A percentile compares a stretch with the other conserved stretches of the same genome.
Evolutionary conservation across 805 yeast genomes (phyloP).

Genomic region (Candida ovalis): DNA sequence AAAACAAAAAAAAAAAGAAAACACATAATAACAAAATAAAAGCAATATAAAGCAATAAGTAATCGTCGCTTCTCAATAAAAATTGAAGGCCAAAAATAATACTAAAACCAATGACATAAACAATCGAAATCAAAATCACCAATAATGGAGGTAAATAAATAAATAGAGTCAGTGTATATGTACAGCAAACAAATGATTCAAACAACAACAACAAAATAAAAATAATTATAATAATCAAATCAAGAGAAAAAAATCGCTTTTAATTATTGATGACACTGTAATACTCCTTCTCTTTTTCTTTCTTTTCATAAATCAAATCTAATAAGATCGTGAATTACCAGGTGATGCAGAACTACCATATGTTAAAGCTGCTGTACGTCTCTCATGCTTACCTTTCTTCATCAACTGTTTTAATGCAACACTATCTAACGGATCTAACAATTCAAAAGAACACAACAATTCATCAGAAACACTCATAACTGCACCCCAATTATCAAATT

Average conservation of each 20-base stretch:
- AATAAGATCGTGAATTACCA: conserved; percentile 12
- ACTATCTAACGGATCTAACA: conserved; percentile 89
- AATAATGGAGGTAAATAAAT: not conserved
- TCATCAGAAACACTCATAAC: conserved; percentile 97
- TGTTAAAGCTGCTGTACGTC: conserved; percentile 52
- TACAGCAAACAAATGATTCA: not conserved
- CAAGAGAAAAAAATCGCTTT: not conserved
- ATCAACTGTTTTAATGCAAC: conserved; percentile 90
- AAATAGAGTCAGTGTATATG: not conserved
- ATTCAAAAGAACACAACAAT: conserved; percentile 85
- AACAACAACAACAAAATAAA: not conserved
- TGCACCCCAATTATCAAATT: conserved; percentile 93
- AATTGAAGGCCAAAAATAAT: conserved; percentile 1
- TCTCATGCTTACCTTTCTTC: conserved; percentile 88
- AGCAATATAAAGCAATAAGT: not conserved
- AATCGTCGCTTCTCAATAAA: not conserved
- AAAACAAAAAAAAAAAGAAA: not conserved
- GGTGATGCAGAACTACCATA: conserved; percentile 18
- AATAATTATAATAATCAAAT: not conserved
- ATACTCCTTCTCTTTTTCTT: not conserved
- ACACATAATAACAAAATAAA: not conserved
- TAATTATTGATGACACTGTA: not conserved
- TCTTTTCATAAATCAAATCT: not conserved
- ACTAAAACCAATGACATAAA: not conserved
- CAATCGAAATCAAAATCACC: not conserved